Evolutionary conservation across 768 basidiomycete species (phyloP), one percentile per base, ranked within the genome.

Genomic region (Collybia mongolica): DNA sequence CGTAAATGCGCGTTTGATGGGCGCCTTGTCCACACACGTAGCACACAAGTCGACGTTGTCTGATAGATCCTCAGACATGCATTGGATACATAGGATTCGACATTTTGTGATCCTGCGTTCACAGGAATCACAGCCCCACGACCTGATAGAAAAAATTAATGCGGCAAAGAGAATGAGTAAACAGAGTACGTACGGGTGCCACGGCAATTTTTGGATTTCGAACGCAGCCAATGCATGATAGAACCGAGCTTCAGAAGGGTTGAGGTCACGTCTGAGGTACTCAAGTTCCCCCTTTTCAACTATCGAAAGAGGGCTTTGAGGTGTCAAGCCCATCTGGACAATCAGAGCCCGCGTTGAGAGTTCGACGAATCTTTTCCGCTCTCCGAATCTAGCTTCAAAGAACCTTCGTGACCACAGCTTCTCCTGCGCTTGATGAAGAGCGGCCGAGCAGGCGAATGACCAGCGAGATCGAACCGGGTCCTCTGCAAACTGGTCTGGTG

Each of bases 1-100:
- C 2, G 54, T 62, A 49, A 70, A 70, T 7, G 56, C 55, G 3
- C 63, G 59, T 52, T 65, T 62, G 11, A 59, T 51, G 2, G 65
- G 62, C 2, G 63, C 51, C 39, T 58, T 63, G 41, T 70, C 63
- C 15, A 68, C 53, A 46, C 69, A 70, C 18, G 58, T 58, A 22
- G 58, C 55, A 46, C 70, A 72, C 3, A 72, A 46, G 44, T 67
- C 65, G 40, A 70, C 63, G 49, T 66, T 66, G 45, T 69, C 65
- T 0, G 67, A 67, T 6, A 65, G 58, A 42, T 69, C 65, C 14
- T 66, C 66, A 5, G 62, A 57, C 48, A 69, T 63, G 48, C 68
- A 72, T n/a, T 66, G 59, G 6, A 68, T 52, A 47, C 69, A 70
- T 2, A 68, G 28, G 28, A 66, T 58, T 35, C 70, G 55, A 29